Evolutionary conservation across 2,329 filamentous ascomycete genomes (phyloP), one percentile per base, ranked within the genome.

Genomic region (Orbilia oligospora): DNA sequence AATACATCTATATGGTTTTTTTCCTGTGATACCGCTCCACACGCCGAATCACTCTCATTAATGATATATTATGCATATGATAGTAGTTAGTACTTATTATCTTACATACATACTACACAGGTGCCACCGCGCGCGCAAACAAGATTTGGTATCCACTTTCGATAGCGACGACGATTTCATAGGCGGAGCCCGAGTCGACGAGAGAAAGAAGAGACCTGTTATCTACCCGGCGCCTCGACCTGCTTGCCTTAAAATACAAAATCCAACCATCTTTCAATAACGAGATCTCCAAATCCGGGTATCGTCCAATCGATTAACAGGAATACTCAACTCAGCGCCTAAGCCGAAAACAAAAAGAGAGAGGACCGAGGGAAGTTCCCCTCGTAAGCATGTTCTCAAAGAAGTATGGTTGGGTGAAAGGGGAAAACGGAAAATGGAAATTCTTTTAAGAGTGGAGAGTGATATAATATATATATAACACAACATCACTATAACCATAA

Each of bases 391-490:
- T 65, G 27, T 24, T 66, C 58, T 77, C 41, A 61, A 71, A 71
- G 36, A 22, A 66, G 67, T 41, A 71, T 33, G 16, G 36, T n/a
- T 51, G 10, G 27, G 58, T 51, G 20, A 71, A 72, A 61, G 51
- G 55, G 67, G 14, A 65, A 61, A 38, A 30, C 3, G 65, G 73
- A 16, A 65, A 44, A 51, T n/a, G 3, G 30, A 61, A 61, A 44
- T 41, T 44, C 56, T 27, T 33, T 75, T 64, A 49, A 58, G 22
- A 73, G 70, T 67, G 61, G 70, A 36, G 63, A 46, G 58, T 36
- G 55, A 49, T 55, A 65, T 77, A 75, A 63, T 77, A 77, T 67
- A 77, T 67, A 77, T 71, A 77, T 77, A 77, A 66, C 36, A 71
- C 66, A 66, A 61, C 22, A 16, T 10, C 55, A 20, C 24, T 71